Conservation (phyloP, 805 yeast genomes). For the Middelhovenomyces tepae region DNA sequence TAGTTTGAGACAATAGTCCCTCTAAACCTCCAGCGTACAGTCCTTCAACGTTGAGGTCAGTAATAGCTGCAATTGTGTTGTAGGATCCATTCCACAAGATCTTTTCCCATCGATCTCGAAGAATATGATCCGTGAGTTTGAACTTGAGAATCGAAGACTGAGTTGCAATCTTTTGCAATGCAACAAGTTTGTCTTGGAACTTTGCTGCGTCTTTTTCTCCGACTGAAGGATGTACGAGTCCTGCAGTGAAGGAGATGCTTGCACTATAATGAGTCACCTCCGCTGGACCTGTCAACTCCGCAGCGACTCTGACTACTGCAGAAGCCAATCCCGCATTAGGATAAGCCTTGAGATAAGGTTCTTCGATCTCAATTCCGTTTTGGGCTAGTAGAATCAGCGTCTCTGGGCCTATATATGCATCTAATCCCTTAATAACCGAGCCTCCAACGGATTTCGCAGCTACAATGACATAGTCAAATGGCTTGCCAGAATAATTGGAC, state of each 20-base stretch:
- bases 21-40: conserved; percentile 8
- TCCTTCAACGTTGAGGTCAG: conserved; percentile 8
- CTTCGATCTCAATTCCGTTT: conserved; percentile 15
- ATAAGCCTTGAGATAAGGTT: conserved; percentile 10
- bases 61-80: conserved; percentile 10
- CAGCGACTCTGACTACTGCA: conserved; percentile 9
- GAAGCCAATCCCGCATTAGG: conserved; percentile 10
- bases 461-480: conserved; percentile 11
- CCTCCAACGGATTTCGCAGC: conserved; percentile 11
- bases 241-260: conserved; percentile 4
- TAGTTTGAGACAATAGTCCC: conserved; percentile 2
- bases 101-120: conserved; percentile 10
- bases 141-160: conserved; percentile 4
- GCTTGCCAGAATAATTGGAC: conserved; percentile 5
- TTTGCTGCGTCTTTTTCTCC: neutral
- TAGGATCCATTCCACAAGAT: conserved; percentile 13
- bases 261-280: conserved; percentile 6
- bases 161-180: conserved; percentile 3
- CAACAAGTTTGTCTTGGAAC: conserved; percentile 1
- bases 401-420: conserved; percentile 7
- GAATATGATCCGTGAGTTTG: conserved; percentile 7
- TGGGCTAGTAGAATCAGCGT: conserved; percentile 12
- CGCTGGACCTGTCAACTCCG: conserved; percentile 9
- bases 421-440: conserved; percentile 7
- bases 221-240: conserved; percentile 6